phyloP scores from a whole-genome alignment of 768 basidiomycete genomes.

The Phallus indusiatus region DNA sequence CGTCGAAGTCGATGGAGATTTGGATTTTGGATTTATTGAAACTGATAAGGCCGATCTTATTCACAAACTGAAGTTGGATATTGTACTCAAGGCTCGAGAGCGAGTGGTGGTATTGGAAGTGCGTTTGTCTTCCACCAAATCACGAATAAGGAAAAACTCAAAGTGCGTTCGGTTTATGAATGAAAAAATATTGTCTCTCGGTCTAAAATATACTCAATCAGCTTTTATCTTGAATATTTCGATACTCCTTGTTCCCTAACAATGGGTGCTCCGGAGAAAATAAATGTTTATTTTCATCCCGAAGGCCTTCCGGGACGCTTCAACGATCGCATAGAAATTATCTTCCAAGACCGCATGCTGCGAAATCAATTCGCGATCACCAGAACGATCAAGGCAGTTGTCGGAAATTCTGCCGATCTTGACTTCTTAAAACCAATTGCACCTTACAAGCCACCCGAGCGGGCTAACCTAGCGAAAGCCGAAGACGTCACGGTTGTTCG shows the following conservation, averaged over 20 bases:
- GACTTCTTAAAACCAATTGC: slow-evolving; percentile 35
- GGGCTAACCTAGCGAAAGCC: background rate
- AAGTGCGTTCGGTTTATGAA: background rate
- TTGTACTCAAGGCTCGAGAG: background rate
- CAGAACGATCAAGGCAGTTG: slow-evolving; percentile 34
- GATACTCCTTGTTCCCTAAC: background rate
- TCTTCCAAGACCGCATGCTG: slow-evolving; percentile 29
- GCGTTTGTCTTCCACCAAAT: background rate
- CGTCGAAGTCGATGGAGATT: slow-evolving; percentile 23
- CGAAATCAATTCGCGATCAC: slow-evolving; percentile 36
- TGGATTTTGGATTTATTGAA: slow-evolving; percentile 48
- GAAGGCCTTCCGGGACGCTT: slow-evolving; percentile 27
- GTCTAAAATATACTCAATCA: background rate
- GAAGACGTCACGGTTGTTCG: slow-evolving; percentile 16
- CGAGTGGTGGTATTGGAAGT: background rate
- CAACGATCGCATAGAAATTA: slow-evolving; percentile 39
- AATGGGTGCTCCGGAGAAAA: background rate
- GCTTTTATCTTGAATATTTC: background rate
- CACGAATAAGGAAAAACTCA: background rate
- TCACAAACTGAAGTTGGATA: background rate
- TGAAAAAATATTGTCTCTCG: background rate
- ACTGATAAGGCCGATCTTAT: slow-evolving; percentile 6
- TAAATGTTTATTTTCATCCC: slow-evolving; percentile 7
- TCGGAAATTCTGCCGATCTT: slow-evolving; percentile 41
- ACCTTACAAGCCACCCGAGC: slow-evolving; percentile 29